Base-by-base conservation (phyloP, 345 rosid genomes). In the Corchorus capsularis region DNA sequence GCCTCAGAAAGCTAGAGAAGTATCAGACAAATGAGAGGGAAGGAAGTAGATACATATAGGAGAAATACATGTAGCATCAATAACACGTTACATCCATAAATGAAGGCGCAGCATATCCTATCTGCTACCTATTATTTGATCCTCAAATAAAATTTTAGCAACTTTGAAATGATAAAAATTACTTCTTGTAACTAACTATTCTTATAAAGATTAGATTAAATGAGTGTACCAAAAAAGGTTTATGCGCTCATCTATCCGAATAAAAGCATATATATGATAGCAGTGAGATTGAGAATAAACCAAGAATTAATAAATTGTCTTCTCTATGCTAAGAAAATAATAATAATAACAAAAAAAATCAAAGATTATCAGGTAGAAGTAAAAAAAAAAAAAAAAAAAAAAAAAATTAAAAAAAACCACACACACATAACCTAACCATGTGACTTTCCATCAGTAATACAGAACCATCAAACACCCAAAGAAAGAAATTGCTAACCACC, bases 1-100 rank as follows among this genome's bases (percentile, higher is more conserved):
- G 73, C 72, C 79, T 84, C 84, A 64, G 85, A 85, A 85, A 84
- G 76, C 95, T 91, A 77, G 8, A 43, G 20, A 39, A 54, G 20
- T 57, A 61, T 69, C 20, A 35, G 34, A 72, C 39, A 47, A 52
- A 41, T 11, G 37, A 12, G 67, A 39, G 67, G 50, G 60, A 68
- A 63, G 43, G 27, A 54, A 71, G 67, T 27, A 68, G 19, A 64
- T 41, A 52, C 27, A 57, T 66, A 57, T 41, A 53, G 20, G 53
- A 41, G 20, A 12, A 46, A 75, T 10, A 60, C 50, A 60, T 55
- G 45, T 63, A 16, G 49, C 3, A 12, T 65, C 63, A 65, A 54
- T 4, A 34, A 54, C 8, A 34, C 59, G 32, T 16, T 50, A 50
- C 45, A 50, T 16, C 49, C 41, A 64, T 16, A 75, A 49, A 63